phyloP scores from a whole-genome alignment of 1,284 basidiomycete species.

The Cutaneotrichosporon sp. region DNA sequence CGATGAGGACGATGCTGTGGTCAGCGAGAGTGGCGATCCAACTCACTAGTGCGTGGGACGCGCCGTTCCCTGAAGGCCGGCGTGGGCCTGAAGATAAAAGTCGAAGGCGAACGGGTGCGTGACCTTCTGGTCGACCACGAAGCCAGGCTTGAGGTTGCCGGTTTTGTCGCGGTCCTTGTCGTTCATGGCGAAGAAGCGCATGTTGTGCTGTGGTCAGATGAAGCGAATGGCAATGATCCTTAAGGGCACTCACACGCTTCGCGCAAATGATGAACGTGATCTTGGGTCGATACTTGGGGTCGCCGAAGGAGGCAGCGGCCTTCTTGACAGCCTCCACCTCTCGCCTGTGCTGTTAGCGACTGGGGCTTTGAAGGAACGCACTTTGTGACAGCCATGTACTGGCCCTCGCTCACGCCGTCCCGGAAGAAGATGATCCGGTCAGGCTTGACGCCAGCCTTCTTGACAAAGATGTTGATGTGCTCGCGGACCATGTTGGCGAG shows the following conservation, averaged over 20 bases:
- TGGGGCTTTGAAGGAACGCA: too few relatives aligned
- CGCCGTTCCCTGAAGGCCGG: conserved; percentile 52
- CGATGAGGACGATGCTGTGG: conserved; percentile 35
- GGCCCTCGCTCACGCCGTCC: conserved; percentile 58
- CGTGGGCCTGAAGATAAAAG: conserved; percentile 52
- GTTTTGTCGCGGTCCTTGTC: conserved; percentile 46
- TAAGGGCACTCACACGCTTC: conserved; percentile 37
- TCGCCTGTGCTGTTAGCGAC: conserved; percentile 13
- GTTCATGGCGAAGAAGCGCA: conserved; percentile 53
- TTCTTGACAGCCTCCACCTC: conserved; percentile 47
- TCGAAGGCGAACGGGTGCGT: conserved; percentile 55
- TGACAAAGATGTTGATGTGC: conserved; percentile 24
- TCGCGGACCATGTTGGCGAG: too few relatives aligned
- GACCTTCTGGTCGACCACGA: conserved; percentile 52
- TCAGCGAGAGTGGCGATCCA: conserved; percentile 22
- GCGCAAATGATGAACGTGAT: conserved; percentile 53
- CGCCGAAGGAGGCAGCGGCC: conserved; percentile 31
- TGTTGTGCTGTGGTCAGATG: conserved; percentile 44
- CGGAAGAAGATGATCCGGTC: conserved; percentile 55
- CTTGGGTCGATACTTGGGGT: conserved; percentile 46
- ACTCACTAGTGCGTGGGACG: conserved; percentile 54
- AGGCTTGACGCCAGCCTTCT: conserved; percentile 47
- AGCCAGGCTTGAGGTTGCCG: conserved; percentile 51
- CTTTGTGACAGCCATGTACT: conserved; percentile 55
- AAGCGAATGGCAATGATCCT: too few relatives aligned